These are phyloP conservation scores for Hanseniaspora opuntiae DNA, from an alignment of 805 yeast genomes.

Conservation along the genomic window DNA sequence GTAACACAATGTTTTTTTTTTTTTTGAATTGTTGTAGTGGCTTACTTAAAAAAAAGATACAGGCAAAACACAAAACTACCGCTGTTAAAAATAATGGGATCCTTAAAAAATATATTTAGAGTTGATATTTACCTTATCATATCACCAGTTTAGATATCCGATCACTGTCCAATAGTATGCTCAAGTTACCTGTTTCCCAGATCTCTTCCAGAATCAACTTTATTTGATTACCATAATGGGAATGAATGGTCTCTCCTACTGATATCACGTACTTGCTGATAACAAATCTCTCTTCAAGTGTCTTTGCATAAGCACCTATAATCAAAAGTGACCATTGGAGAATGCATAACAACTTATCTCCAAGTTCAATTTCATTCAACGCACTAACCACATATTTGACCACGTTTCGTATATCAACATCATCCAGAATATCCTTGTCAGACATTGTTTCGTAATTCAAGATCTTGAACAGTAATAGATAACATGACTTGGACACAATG, in stretches of 20 bases:
- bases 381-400: constrained; percentile 16
- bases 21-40: too few species aligned
- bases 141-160: constrained; percentile 16
- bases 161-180: constrained; percentile 15
- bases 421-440: constrained; percentile 13
- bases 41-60: too few species aligned
- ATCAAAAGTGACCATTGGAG: constrained; percentile 17
- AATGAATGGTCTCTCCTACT: constrained; percentile 18
- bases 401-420: constrained; percentile 16
- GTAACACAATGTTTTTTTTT: too few species aligned
- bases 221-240: constrained; percentile 17
- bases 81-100: too few species aligned
- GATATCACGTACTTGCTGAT: constrained; percentile 14
- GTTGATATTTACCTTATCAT: background rate
- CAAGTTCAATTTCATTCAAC: constrained; percentile 16
- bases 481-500: constrained; percentile 17
- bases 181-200: constrained; percentile 16
- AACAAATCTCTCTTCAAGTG: constrained; percentile 14
- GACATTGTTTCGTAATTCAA: constrained; percentile 11
- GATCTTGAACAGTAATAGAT: constrained; percentile 16
- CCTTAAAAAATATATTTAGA: too few species aligned
- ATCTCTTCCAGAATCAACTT: constrained; percentile 15
- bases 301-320: constrained; percentile 17
- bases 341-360: constrained; percentile 17
- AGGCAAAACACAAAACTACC: too few species aligned